Evolutionary conservation across 208 protist species (phyloP).

Genomic region (Trypanosoma congolense): DNA sequence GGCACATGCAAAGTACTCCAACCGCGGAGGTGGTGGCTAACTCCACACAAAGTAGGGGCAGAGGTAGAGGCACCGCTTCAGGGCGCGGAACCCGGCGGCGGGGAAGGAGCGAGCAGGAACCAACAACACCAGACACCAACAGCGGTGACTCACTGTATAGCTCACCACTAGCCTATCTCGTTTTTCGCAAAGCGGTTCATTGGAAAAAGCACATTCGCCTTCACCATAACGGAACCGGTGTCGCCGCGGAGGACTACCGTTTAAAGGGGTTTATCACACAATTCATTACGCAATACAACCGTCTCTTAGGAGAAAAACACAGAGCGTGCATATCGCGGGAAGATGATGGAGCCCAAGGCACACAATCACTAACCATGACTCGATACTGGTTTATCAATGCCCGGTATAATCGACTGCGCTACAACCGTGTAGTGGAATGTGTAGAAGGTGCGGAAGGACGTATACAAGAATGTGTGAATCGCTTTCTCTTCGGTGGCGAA

Average conservation of each 20-base stretch:
- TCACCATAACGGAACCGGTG: constrained; percentile 37
- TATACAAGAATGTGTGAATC: constrained; percentile 27
- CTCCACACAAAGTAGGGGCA: neutral
- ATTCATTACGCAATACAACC: constrained; percentile 79
- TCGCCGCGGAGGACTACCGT: constrained; percentile 53
- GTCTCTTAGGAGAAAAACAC: constrained; percentile 37
- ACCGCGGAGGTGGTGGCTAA: neutral
- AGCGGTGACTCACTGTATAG: constrained; percentile 21
- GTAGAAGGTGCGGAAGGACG: constrained; percentile 40
- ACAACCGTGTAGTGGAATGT: constrained; percentile 77
- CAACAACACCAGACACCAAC: constrained; percentile 8
- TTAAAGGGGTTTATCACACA: constrained; percentile 66
- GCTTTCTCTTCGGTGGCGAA: constrained; percentile 46
- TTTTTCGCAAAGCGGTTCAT: constrained; percentile 54
- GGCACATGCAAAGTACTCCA: constrained; percentile 41
- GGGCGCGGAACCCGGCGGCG: neutral
- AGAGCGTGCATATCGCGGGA: constrained; percentile 9
- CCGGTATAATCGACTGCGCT: constrained; percentile 77
- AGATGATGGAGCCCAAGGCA: neutral
- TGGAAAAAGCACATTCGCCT: constrained; percentile 59
- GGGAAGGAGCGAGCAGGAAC: constrained; percentile 1
- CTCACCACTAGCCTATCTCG: constrained; percentile 45
- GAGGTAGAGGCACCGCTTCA: neutral
- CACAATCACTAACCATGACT: constrained; percentile 40
- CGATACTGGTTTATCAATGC: constrained; percentile 80